Evolutionary conservation across 129 eudicot species (phyloP).

Genomic region (Centella asiatica): DNA sequence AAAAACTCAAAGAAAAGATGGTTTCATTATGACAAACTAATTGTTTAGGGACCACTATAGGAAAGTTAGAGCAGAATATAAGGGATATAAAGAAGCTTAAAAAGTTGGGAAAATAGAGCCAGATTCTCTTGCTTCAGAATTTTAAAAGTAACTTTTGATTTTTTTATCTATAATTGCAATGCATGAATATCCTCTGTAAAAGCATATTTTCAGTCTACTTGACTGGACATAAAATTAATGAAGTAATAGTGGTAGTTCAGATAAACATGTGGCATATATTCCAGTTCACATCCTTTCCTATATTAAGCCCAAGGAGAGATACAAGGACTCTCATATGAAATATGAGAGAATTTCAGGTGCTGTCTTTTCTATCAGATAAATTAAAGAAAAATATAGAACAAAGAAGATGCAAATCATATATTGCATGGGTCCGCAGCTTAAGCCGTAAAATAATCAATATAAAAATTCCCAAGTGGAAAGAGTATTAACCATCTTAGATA

Average conservation of each 20-base stretch:
- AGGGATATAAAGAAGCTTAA: no score
- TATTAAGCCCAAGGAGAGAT: background rate
- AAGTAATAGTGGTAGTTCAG: conserved; percentile 25
- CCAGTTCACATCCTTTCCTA: conserved; percentile 10
- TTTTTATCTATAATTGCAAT: background rate
- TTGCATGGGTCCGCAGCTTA: background rate
- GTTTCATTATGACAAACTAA: background rate
- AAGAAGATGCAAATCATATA: background rate
- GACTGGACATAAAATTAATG: conserved; percentile 12
- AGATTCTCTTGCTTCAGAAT: background rate
- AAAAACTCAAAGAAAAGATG: background rate
- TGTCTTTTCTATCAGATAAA: background rate
- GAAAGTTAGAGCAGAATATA: no score
- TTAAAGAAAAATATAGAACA: background rate
- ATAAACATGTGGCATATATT: conserved; percentile 9
- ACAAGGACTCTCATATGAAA: background rate
- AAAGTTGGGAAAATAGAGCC: background rate
- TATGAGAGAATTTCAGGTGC: background rate
- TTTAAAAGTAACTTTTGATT: background rate
- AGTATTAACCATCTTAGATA: background rate
- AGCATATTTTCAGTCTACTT: conserved; percentile 9
- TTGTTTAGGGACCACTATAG: background rate
- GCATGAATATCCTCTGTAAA: conserved; percentile 3
- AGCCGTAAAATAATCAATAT: background rate
- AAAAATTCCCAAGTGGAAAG: background rate